Base-by-base conservation (phyloP, 805 yeast species). In the Lipomyces oligophaga region DNA sequence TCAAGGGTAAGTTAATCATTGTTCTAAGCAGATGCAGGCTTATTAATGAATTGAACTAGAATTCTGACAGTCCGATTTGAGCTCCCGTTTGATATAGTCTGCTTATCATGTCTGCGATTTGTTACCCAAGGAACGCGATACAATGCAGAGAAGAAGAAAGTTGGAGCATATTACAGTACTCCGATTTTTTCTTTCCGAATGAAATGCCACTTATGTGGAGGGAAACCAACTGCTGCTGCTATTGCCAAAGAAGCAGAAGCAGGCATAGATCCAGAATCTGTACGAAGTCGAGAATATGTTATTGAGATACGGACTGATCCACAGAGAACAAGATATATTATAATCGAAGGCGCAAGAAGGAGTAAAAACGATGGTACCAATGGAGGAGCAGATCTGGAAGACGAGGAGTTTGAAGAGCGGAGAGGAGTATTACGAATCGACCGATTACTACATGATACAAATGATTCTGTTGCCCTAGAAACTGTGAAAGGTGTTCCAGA, bases 271-370 rank as follows among this genome's bases (percentile, higher is more conserved):
- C 8, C 30, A 8, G 30, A 26, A 26, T 10, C 30, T 10, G 30
- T 10, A 13, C 38, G 34, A 7, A 30, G 38, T 15, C 32, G 27
- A 18, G 36, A 20, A 11, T 52, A 59, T 26, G 21, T 16, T 6
- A 44, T 63, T 19, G 62, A 50, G 25, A 62, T 64, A 19, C 47
- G 54, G 20, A 64, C 68, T 5, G 67, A 64, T 53, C 68, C 68
- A 7, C 40, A 59, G 43, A 63, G 59, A 22, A 55, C 65, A 2
- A 42, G 41, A 16, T 64, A 64, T 34, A 49, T 28, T n/a, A 49
- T 61, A 11, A 36, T 38, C 2, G 43, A 39, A 10, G 65, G 65
- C 6, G 65, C 60, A 8, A 38, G 49, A 18, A 24, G 40, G 34
- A 50, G 49, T 41, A 39, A 34, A 4, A 49, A 45, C 20, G 53